Percentiles rank a stretch among this genome's conserved stretches.
phyloP scores from a whole-genome alignment of 2,329 filamentous ascomycete genomes.

The Aspergillus novoparasiticus region DNA sequence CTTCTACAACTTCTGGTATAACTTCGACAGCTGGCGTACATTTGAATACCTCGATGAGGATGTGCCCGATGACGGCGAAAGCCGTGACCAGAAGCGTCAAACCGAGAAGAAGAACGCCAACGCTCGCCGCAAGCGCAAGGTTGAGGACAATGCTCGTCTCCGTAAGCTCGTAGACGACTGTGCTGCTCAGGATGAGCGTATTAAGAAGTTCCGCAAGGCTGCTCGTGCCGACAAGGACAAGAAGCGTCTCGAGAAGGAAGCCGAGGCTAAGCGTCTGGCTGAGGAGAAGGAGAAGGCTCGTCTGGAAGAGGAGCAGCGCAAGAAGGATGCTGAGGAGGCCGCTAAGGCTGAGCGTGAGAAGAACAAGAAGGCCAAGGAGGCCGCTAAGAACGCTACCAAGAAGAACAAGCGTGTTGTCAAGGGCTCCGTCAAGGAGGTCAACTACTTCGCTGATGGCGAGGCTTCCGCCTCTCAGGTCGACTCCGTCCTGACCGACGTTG shows the following conservation, averaged over 20 bases:
- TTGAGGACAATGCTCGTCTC: conserved; percentile 89
- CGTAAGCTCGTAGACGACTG: conserved; percentile 87
- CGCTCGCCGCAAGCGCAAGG: conserved; percentile 98
- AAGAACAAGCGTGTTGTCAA: conserved; percentile 99
- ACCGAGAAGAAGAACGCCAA: conserved; percentile 98
- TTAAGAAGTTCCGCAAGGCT: conserved; percentile 94
- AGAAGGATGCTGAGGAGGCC: conserved; percentile 81
- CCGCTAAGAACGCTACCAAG: conserved; percentile 97
- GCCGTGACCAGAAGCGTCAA: conserved; percentile 98
- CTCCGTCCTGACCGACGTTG: conserved; percentile 79
- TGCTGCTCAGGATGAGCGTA: conserved; percentile 84
- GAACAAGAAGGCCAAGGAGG: conserved; percentile 95
- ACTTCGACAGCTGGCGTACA: conserved; percentile 95
- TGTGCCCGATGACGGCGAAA: conserved; percentile 97
- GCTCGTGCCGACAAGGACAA: conserved; percentile 95
- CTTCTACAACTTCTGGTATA: conserved; percentile 99
- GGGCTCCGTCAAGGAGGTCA: conserved; percentile 91
- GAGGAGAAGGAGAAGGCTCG: conserved; percentile 85
- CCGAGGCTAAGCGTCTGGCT: conserved; percentile 80
- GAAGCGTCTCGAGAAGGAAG: conserved; percentile 87
- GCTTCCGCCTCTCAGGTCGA: conserved; percentile 78
- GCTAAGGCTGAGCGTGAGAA: conserved; percentile 83
- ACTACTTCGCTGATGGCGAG: conserved; percentile 84
- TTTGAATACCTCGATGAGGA: conserved; percentile 99
- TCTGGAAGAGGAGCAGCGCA: conserved; percentile 76